These are phyloP conservation scores for Uronychia setigera DNA, from an alignment of 73 alveolate genomes.

Conservation along the genomic window DNA sequence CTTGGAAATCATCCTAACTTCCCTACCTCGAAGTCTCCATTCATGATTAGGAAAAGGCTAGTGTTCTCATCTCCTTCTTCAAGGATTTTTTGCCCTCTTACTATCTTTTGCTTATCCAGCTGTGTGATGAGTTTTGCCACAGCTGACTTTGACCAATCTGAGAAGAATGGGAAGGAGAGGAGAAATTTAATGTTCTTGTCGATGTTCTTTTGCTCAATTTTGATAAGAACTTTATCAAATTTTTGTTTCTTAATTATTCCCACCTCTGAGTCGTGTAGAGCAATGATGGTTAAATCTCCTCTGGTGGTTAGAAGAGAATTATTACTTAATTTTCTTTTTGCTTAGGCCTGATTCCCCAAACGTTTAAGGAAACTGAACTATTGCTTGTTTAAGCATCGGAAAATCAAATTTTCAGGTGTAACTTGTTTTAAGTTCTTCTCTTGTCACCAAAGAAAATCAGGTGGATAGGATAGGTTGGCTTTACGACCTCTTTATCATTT, in stretches of 20 bases:
- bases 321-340: no score
- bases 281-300: neutral
- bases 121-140: neutral
- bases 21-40: neutral
- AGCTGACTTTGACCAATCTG: neutral
- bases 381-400: no score
- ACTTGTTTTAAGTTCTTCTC: no score
- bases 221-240: neutral
- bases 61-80: neutral
- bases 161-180: neutral
- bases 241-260: neutral
- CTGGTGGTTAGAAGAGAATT: no score
- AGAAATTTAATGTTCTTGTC: neutral
- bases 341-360: no score
- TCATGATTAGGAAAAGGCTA: neutral
- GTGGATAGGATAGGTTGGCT: no score
- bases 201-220: neutral
- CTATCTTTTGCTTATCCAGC: neutral
- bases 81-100: neutral
- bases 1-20: neutral
- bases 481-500: no score
- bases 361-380: no score
- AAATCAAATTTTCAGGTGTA: no score
- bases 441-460: no score
- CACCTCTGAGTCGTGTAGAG: neutral